Conservation (phyloP, 2,329 filamentous ascomycete genomes). For the Xylariaceae sp. region DNA sequence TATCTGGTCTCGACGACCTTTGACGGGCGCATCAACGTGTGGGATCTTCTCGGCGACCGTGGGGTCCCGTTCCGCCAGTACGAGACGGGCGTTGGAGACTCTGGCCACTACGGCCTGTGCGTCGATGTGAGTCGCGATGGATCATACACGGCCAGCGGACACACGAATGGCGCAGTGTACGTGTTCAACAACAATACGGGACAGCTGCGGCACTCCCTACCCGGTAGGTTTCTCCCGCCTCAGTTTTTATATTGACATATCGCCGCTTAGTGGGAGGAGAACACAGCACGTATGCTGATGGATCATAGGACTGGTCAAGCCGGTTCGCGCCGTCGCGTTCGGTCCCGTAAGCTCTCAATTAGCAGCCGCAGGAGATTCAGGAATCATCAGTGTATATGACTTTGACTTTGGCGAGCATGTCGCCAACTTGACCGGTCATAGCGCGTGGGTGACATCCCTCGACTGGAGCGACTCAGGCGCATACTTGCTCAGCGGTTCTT, state of each 20-base stretch:
- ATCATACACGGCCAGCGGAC: conserved; percentile 80
- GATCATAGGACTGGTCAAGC: conserved; percentile 68
- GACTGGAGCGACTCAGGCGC: conserved; percentile 94
- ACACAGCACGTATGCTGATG: conserved; percentile 14
- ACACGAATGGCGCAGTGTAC: conserved; percentile 87
- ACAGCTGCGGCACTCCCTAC: conserved; percentile 76
- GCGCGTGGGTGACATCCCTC: conserved; percentile 82
- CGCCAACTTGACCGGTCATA: conserved; percentile 65
- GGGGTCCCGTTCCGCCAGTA: conserved; percentile 69
- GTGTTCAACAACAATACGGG: conserved; percentile 92
- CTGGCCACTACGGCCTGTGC: conserved; percentile 84
- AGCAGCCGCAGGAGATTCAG: conserved; percentile 84
- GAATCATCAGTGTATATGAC: conserved; percentile 87
- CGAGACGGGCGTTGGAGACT: conserved; percentile 64
- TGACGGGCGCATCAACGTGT: conserved; percentile 84
- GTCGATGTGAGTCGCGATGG: conserved; percentile 78
- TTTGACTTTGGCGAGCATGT: conserved; percentile 89
- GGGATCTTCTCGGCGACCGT: conserved; percentile 59
- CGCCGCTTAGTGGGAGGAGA: neutral
- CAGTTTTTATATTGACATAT: neutral
- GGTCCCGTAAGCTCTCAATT: conserved; percentile 79
- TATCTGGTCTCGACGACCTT: conserved; percentile 84
- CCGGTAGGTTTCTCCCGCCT: conserved; percentile 49
- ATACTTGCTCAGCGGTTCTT: conserved; percentile 78
- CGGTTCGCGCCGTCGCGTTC: conserved; percentile 80